phyloP scores from a whole-genome alignment of 139 green algal species.

The Chlorella sp. region DNA sequence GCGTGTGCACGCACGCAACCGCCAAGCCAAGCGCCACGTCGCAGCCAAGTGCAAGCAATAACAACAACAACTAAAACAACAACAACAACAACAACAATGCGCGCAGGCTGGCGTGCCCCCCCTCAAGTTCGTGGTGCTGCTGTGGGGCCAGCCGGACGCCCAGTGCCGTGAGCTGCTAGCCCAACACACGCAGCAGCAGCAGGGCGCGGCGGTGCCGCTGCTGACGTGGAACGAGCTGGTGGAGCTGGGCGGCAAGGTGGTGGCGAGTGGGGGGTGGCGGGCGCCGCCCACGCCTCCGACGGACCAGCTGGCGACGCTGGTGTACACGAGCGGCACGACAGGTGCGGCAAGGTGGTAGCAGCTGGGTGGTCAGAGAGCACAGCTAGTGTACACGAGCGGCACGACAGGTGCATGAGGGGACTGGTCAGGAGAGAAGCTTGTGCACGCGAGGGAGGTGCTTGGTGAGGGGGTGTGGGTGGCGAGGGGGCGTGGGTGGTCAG shows the following conservation, averaged over 20 bases:
- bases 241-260: not conserved
- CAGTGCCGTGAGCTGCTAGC: not conserved
- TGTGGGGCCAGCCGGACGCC: conserved; percentile 59
- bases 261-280: not conserved
- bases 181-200: not conserved
- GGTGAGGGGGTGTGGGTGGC: no score
- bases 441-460: no score
- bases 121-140: conserved; percentile 63
- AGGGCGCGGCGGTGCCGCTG: conserved; percentile 28
- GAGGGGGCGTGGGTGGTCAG: no score
- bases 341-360: conserved; percentile 18
- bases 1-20: no score
- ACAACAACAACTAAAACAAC: no score
- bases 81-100: no score
- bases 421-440: no score
- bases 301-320: conserved; percentile 60
- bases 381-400: conserved; percentile 75
- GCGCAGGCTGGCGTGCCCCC: conserved; percentile 11
- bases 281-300: not conserved
- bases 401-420: conserved; percentile 53
- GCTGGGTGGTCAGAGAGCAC: conserved; percentile 41
- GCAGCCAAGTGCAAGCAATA: no score
- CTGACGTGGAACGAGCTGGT: conserved; percentile 54
- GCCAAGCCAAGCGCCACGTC: no score
- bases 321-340: conserved; percentile 80